Base-by-base conservation (phyloP, 2,329 filamentous ascomycete genomes). In the Pestalotiopsis sp. region DNA sequence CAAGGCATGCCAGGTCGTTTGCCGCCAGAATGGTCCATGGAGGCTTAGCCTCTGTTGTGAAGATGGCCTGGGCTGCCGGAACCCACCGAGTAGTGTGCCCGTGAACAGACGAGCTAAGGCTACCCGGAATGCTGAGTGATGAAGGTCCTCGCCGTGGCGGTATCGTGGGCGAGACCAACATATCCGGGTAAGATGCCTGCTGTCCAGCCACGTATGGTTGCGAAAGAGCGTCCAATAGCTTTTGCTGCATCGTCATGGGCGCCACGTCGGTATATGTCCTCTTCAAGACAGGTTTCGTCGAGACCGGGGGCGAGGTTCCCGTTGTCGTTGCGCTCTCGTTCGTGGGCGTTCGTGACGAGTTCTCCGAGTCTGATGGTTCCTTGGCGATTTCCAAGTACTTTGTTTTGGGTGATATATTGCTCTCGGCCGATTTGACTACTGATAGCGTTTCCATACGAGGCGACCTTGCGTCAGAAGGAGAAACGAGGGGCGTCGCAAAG, bases 1-100 rank as follows among this genome's bases (percentile, higher is more conserved):
- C 92, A 58, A 99, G 85, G 80, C 96, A 99, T 20, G 96, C 96
- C 63, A 99, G 85, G 78, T 99, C 96, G 77, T 99, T 99, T 64
- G 96, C 96, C 3, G 96, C 93, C 66, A 98, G 88, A 69, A 99
- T 98, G 1, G 95, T 99, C 93, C 94, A 99, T 3, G 95, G 96
- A 9, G 93, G 88, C 71, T 92, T 90, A 14, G 93, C 88, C 80
- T 97, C 93, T n/a, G 96, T 99, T 7, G 95, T 97, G 78, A 99
- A 99, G 68, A 99, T 98, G 66, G 96, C 96, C 79, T 99, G 96
- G 4, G 95, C 93, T 57, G 94, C 93, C 7, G 94, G 94, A 14
- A 93, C 91, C 90, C 94, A 97, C 79, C 96, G 90, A 75, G 93
- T 96, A 68, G 93, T 92, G 80, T 98, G 95, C 9, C 92, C 92